A percentile compares a stretch with the other conserved stretches of the same genome.
Conservation (phyloP, 139 green algal species). For the Micromonas pusilla region DNA sequence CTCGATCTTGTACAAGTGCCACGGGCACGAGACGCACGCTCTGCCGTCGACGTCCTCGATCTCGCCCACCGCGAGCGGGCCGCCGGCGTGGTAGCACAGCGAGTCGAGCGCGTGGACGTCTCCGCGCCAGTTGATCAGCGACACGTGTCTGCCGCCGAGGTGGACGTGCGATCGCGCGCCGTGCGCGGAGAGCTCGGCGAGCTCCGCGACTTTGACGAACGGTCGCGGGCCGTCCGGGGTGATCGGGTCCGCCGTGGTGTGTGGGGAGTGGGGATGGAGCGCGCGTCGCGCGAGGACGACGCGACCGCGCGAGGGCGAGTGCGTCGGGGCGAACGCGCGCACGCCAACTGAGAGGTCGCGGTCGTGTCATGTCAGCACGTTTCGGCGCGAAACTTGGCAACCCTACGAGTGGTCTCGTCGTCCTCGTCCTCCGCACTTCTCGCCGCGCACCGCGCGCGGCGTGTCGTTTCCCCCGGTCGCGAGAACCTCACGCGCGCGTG, state of each 20-base stretch:
- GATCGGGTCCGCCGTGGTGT: background rate
- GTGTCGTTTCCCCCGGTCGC: too few species aligned
- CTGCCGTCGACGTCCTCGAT: constrained; percentile 22
- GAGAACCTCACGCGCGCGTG: too few species aligned
- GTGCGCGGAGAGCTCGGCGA: background rate
- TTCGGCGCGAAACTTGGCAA: too few species aligned
- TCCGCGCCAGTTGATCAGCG: background rate
- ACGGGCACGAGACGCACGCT: constrained; percentile 21
- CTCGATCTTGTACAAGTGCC: constrained; percentile 22
- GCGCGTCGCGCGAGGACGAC: too few species aligned
- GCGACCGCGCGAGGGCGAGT: too few species aligned
- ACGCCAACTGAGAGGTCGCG: too few species aligned
- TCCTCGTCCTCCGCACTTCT: too few species aligned
- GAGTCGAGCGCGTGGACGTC: constrained; percentile 5
- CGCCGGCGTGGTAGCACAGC: constrained; percentile 22
- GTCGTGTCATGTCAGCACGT: too few species aligned
- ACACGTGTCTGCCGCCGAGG: background rate
- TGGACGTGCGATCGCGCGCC: background rate
- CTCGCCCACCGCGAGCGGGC: constrained; percentile 10
- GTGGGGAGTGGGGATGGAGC: too few species aligned
- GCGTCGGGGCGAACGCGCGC: too few species aligned
- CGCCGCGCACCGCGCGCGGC: too few species aligned
- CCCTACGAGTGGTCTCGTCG: too few species aligned
- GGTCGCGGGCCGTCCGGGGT: background rate
- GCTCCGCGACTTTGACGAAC: background rate